Percentiles rank a stretch among this genome's conserved stretches.
These are phyloP conservation scores for Erodium maritimum DNA, from an alignment of 345 rosid species.

Conservation along the genomic window DNA sequence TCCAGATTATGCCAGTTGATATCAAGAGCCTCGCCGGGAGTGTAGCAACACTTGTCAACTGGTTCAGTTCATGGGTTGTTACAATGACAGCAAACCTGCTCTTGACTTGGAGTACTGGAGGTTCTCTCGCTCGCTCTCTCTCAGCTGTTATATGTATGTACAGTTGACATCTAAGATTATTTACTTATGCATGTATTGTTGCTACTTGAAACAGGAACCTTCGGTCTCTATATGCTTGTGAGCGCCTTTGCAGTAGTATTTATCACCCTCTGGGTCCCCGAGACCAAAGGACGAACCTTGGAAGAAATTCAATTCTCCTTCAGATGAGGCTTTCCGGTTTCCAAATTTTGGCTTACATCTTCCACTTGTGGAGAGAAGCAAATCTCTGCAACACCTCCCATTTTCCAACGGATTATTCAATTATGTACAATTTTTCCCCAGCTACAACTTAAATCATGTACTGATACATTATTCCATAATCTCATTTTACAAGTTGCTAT, in stretches of 20 bases:
- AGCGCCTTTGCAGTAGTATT: constrained; percentile 33
- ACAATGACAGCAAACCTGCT: constrained; percentile 93
- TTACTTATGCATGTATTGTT: background rate
- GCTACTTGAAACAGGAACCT: constrained; percentile 33
- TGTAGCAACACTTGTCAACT: constrained; percentile 68
- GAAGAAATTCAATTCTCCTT: constrained; percentile 72
- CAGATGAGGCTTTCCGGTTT: constrained; percentile 24
- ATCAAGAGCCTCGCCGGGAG: constrained; percentile 95
- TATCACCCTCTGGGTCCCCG: constrained; percentile 45
- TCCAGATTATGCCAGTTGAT: constrained; percentile 81
- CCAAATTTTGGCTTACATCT: background rate
- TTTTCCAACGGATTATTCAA: background rate
- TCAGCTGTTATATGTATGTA: constrained; percentile 1
- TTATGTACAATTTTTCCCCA: background rate
- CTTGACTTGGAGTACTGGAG: constrained; percentile 75
- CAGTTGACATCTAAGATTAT: background rate
- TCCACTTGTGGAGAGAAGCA: background rate
- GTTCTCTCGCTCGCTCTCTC: constrained; percentile 28
- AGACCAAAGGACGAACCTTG: constrained; percentile 59
- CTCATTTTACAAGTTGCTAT: too few relatives aligned
- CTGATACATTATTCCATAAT: background rate
- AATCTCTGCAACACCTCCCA: background rate
- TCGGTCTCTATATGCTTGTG: constrained; percentile 34
- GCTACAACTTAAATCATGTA: background rate
- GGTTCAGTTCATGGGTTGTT: constrained; percentile 54